Percentiles rank a stretch among this genome's conserved stretches.
Evolutionary conservation across 495 filamentous ascomycete species (phyloP).

Genomic region (Pyronema domesticum): DNA sequence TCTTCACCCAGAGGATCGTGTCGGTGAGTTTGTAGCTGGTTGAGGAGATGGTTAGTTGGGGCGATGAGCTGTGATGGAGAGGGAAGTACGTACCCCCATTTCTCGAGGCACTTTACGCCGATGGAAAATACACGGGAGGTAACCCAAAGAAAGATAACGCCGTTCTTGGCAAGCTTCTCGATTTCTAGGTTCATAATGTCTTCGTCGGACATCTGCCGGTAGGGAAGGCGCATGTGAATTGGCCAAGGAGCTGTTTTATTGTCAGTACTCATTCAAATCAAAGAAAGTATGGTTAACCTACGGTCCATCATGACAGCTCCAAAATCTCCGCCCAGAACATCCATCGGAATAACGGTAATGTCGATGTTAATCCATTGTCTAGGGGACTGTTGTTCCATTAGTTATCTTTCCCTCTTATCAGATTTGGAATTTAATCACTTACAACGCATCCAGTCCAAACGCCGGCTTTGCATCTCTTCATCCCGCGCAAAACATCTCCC

Average conservation of each 20-base stretch:
- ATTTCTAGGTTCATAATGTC: slow-evolving; percentile 14
- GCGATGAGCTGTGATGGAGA: not conserved
- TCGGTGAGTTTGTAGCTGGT: slow-evolving; percentile 1
- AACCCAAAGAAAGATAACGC: slow-evolving; percentile 18
- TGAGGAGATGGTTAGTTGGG: not conserved
- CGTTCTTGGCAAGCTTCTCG: slow-evolving; percentile 11
- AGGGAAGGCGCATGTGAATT: slow-evolving; percentile 19
- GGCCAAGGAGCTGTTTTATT: slow-evolving; percentile 12
- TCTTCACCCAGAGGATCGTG: slow-evolving; percentile 16
- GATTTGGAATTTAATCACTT: not conserved
- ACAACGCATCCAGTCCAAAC: not conserved
- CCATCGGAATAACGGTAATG: slow-evolving; percentile 6
- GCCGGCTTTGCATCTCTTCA: not conserved
- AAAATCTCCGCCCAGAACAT: slow-evolving; percentile 11
- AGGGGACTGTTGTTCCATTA: not conserved
- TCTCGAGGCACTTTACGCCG: slow-evolving; percentile 9
- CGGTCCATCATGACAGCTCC: slow-evolving; percentile 14
- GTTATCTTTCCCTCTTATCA: not conserved
- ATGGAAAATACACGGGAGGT: slow-evolving; percentile 11
- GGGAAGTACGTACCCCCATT: slow-evolving; percentile 15
- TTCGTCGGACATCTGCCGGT: slow-evolving; percentile 14
- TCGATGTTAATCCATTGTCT: slow-evolving; percentile 17
- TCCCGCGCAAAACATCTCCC: not conserved
- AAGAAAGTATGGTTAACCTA: not conserved
- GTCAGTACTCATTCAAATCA: slow-evolving; percentile 3